These are phyloP conservation scores for Tympanopsis confertula DNA, from an alignment of 2,329 filamentous ascomycete genomes.

Conservation along the genomic window DNA sequence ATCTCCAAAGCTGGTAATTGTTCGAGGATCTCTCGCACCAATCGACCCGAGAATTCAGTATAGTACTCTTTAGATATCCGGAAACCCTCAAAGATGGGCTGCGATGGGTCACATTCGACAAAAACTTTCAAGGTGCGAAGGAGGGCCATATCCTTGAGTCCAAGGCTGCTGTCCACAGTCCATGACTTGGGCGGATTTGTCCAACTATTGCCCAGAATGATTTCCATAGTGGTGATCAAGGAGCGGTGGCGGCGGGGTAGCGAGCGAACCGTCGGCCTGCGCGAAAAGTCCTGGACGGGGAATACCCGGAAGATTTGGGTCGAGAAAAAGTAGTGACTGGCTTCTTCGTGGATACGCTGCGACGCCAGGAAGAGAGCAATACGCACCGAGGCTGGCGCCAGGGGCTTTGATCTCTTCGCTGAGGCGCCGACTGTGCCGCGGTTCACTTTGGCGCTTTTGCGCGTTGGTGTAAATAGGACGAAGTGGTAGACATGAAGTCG, in stretches of 20 bases:
- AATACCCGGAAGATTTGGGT: conserved; percentile 39
- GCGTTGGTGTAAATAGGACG: conserved; percentile 23
- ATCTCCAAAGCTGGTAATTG: conserved; percentile 31
- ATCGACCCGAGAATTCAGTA: conserved; percentile 37
- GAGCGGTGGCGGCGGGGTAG: conserved; percentile 36
- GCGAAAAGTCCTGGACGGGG: conserved; percentile 33
- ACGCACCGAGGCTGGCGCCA: conserved; percentile 19
- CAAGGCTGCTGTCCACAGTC: conserved; percentile 33
- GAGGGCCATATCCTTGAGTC: conserved; percentile 31
- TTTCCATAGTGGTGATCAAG: conserved; percentile 37
- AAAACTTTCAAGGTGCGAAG: conserved; percentile 40
- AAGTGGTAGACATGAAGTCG: conserved; percentile 34
- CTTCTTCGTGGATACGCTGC: conserved; percentile 34
- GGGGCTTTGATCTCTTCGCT: conserved; percentile 15
- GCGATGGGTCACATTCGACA: conserved; percentile 40
- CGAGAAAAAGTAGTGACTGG: conserved; percentile 35
- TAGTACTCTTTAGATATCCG: conserved; percentile 43
- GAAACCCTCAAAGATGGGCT: conserved; percentile 41
- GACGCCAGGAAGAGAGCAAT: conserved; percentile 24
- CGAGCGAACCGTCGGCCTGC: conserved; percentile 28
- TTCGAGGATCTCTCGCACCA: conserved; percentile 35
- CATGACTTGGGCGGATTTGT: conserved; percentile 40
- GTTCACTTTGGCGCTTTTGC: conserved; percentile 12
- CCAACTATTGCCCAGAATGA: conserved; percentile 48
- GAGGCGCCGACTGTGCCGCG: conserved; percentile 19